A percentile compares a stretch with the other conserved stretches of the same genome.
These are phyloP conservation scores for Hepatocystis sp. DNA, from an alignment of 169 alveolate species.

Conservation along the genomic window DNA sequence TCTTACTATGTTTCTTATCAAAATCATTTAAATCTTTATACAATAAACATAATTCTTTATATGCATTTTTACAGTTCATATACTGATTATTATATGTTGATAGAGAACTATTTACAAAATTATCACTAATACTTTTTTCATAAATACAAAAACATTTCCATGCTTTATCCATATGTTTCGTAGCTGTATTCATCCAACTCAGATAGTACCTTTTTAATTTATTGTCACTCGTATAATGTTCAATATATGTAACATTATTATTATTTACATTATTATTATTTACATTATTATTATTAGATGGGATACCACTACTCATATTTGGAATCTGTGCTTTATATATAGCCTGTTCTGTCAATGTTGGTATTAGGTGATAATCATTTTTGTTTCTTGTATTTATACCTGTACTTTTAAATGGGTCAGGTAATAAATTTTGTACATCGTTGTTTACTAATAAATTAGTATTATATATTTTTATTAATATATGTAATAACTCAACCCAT, in stretches of 20 bases:
- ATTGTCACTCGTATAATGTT: slow-evolving; percentile 56
- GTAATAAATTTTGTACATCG: slow-evolving; percentile 77
- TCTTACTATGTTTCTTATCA: slow-evolving; percentile 66
- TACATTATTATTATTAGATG: too few species aligned
- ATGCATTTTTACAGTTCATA: slow-evolving; percentile 63
- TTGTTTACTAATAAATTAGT: slow-evolving; percentile 76
- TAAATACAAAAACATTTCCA: slow-evolving; percentile 83
- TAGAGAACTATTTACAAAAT: slow-evolving; percentile 31
- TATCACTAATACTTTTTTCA: slow-evolving; percentile 34
- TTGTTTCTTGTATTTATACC: slow-evolving; percentile 5
- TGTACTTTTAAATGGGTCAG: slow-evolving; percentile 79
- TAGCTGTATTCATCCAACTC: slow-evolving; percentile 81
- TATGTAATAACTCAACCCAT: slow-evolving; percentile 81
- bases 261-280: too few species aligned
- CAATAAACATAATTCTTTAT: slow-evolving; percentile 29
- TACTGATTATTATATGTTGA: slow-evolving; percentile 39
- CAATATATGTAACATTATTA: slow-evolving; percentile 26
- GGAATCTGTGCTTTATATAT: slow-evolving; percentile 71
- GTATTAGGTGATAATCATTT: slow-evolving; percentile 38
- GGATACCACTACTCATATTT: slow-evolving; percentile 5
- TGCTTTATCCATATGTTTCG: slow-evolving; percentile 81
- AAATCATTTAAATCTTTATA: slow-evolving; percentile 51
- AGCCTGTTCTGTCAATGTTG: slow-evolving; percentile 81
- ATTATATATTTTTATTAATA: slow-evolving; percentile 83
- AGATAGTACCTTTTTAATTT: slow-evolving; percentile 40